These are phyloP conservation scores for Darksidea phi DNA, from an alignment of 495 filamentous ascomycete genomes.

Conservation along the genomic window DNA sequence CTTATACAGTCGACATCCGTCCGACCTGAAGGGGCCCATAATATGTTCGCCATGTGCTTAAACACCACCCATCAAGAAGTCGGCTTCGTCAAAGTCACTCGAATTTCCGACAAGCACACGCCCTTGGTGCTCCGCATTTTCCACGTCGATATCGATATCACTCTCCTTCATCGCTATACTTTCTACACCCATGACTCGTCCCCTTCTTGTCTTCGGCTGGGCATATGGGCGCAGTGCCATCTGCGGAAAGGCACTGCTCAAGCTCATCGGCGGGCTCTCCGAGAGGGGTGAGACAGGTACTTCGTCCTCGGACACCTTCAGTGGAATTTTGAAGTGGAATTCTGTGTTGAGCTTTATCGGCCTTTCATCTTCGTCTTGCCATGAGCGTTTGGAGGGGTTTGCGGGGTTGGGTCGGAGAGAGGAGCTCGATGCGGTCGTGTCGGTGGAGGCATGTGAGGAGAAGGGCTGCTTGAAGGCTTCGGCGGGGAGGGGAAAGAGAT, in stretches of 20 bases:
- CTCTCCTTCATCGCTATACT: slow-evolving; percentile 32
- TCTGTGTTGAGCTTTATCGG: slow-evolving; percentile 7
- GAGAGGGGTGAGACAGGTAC: slow-evolving; percentile 31
- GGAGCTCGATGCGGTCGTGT: slow-evolving; percentile 12
- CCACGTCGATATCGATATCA: slow-evolving; percentile 37
- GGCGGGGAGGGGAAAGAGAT: slow-evolving; percentile 15
- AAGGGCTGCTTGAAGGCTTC: slow-evolving; percentile 27
- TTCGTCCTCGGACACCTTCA: slow-evolving; percentile 25
- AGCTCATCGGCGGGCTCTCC: slow-evolving; percentile 12
- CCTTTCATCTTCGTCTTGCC: slow-evolving; percentile 20
- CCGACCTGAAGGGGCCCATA: no score
- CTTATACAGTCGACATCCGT: no score
- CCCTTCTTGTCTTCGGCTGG: slow-evolving; percentile 26
- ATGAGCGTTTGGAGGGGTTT: slow-evolving; percentile 31
- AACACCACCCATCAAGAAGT: slow-evolving; percentile 39
- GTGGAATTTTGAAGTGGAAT: slow-evolving; percentile 21
- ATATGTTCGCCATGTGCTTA: not conserved
- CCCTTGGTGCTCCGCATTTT: slow-evolving; percentile 22
- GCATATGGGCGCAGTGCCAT: slow-evolving; percentile 30
- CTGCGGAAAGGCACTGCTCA: slow-evolving; percentile 14
- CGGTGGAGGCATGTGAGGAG: slow-evolving; percentile 26
- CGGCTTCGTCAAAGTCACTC: slow-evolving; percentile 44
- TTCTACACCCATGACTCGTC: slow-evolving; percentile 25
- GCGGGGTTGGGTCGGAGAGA: slow-evolving; percentile 12
- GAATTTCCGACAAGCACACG: slow-evolving; percentile 2